These are phyloP conservation scores for Bipolaris oryzae DNA, from an alignment of 2,329 filamentous ascomycete genomes.

Conservation along the genomic window DNA sequence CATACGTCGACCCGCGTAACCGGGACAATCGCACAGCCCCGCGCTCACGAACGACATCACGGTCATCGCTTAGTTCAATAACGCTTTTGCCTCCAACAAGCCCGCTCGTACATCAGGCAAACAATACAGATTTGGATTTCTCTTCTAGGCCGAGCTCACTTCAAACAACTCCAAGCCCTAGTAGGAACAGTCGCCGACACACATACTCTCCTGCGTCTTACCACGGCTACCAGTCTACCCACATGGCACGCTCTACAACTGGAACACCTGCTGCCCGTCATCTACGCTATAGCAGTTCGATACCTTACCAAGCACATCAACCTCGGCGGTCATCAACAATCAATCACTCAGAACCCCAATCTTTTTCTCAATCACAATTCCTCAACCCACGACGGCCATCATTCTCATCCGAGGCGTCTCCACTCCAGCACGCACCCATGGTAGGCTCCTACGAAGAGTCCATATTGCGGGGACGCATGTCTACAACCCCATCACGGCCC, in stretches of 20 bases:
- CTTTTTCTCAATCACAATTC: constrained; percentile 53
- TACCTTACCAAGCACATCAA: constrained; percentile 78
- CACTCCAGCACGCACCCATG: constrained; percentile 89
- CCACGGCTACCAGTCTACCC: constrained; percentile 55
- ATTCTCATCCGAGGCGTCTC: constrained; percentile 73
- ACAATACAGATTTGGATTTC: constrained; percentile 77
- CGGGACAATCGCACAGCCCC: constrained; percentile 43
- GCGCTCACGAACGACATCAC: constrained; percentile 52
- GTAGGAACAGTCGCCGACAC: constrained; percentile 66
- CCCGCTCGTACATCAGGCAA: constrained; percentile 86
- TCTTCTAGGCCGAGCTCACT: constrained; percentile 52
- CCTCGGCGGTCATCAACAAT: constrained; percentile 76
- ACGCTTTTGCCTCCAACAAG: constrained; percentile 88
- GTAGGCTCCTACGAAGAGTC: constrained; percentile 98
- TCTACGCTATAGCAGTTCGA: constrained; percentile 63
- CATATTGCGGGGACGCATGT: constrained; percentile 94
- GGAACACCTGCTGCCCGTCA: constrained; percentile 42
- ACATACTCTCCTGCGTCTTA: constrained; percentile 71
- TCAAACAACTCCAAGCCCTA: constrained; percentile 50
- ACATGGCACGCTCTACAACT: constrained; percentile 40
- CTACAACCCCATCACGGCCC: constrained; percentile 89
- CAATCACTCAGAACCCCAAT: constrained; percentile 46
- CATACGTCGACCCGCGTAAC: constrained; percentile 22
- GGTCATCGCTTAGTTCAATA: constrained; percentile 77
- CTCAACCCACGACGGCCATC: constrained; percentile 69